phyloP scores from a whole-genome alignment of 2,329 filamentous ascomycete genomes.

The Calonectria pseudoturangicola region DNA sequence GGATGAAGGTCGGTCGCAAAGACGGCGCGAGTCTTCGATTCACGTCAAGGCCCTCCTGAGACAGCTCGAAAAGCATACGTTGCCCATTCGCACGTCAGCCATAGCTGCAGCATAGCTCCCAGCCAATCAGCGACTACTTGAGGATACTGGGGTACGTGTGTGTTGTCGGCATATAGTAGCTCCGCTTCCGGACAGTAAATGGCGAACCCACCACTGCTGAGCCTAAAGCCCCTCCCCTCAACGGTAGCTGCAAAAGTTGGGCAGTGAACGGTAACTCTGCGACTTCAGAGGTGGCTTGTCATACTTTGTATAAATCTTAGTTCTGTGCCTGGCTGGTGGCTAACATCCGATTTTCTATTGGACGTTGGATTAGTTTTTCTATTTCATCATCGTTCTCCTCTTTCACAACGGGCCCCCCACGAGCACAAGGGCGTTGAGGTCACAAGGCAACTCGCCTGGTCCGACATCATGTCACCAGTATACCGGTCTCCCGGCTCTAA shows the following conservation, averaged over 20 bases:
- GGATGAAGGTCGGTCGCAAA: slow-evolving; percentile 41
- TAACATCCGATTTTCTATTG: slow-evolving; percentile 14
- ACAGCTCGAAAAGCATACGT: slow-evolving; percentile 61
- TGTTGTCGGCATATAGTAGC: slow-evolving; percentile 49
- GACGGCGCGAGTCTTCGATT: slow-evolving; percentile 48
- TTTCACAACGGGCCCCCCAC: slow-evolving; percentile 40
- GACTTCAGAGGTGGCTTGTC: slow-evolving; percentile 1
- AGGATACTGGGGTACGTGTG: slow-evolving; percentile 27
- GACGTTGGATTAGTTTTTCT: slow-evolving; percentile 40
- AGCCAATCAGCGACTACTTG: slow-evolving; percentile 53
- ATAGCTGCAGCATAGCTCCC: slow-evolving; percentile 54
- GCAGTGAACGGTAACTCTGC: slow-evolving; percentile 12
- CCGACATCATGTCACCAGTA: slow-evolving; percentile 56
- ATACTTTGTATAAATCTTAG: slow-evolving; percentile 19
- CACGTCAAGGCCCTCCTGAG: slow-evolving; percentile 51
- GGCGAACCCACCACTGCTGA: background rate
- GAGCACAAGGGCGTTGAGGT: slow-evolving; percentile 46
- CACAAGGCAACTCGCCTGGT: slow-evolving; percentile 50
- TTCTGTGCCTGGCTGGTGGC: slow-evolving; percentile 12
- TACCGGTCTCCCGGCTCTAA: slow-evolving; percentile 45
- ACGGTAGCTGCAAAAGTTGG: slow-evolving; percentile 8
- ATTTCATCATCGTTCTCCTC: slow-evolving; percentile 32
- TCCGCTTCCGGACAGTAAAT: slow-evolving; percentile 42
- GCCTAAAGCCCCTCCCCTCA: slow-evolving; percentile 17
- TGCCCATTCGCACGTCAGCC: slow-evolving; percentile 57